Percentiles rank a stretch among this genome's conserved stretches.
These are phyloP conservation scores for Tilletia horrida DNA, from an alignment of 1,284 basidiomycete species.

Conservation along the genomic window DNA sequence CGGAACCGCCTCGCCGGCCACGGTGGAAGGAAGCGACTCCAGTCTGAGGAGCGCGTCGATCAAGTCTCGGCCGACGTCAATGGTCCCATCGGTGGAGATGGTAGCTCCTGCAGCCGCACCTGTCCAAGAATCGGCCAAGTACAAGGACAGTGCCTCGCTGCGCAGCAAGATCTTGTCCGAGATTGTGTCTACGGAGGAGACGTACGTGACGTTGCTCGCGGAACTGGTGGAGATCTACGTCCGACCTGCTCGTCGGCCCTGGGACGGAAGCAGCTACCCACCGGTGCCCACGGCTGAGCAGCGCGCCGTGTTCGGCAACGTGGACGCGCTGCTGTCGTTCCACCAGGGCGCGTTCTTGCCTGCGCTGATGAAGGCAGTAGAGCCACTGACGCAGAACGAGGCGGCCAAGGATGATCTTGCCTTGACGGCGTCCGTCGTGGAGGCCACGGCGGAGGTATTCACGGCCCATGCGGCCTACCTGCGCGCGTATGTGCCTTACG, in stretches of 20 bases:
- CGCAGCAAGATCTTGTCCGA: constrained; percentile 54
- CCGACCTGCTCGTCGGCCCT: constrained; percentile 71
- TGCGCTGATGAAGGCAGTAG: constrained; percentile 68
- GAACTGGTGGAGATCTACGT: constrained; percentile 95
- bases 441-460: constrained; percentile 82
- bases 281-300: constrained; percentile 80
- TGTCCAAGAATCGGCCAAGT: background rate
- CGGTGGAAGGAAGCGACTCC: too few species aligned
- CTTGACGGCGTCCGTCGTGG: constrained; percentile 71
- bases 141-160: constrained; percentile 50
- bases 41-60: background rate
- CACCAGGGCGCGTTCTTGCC: constrained; percentile 89
- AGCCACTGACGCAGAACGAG: constrained; percentile 45
- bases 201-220: constrained; percentile 86
- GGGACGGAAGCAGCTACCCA: constrained; percentile 63
- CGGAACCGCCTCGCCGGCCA: too few species aligned
- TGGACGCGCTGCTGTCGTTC: constrained; percentile 86
- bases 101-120: too few species aligned
- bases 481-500: constrained; percentile 52
- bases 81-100: background rate
- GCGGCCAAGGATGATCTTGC: constrained; percentile 68
- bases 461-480: constrained; percentile 47
- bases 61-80: background rate
- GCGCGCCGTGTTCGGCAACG: constrained; percentile 84
- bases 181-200: constrained; percentile 76